phyloP scores from a whole-genome alignment of 2,329 filamentous ascomycete genomes.

The Colletotrichum sp. region DNA sequence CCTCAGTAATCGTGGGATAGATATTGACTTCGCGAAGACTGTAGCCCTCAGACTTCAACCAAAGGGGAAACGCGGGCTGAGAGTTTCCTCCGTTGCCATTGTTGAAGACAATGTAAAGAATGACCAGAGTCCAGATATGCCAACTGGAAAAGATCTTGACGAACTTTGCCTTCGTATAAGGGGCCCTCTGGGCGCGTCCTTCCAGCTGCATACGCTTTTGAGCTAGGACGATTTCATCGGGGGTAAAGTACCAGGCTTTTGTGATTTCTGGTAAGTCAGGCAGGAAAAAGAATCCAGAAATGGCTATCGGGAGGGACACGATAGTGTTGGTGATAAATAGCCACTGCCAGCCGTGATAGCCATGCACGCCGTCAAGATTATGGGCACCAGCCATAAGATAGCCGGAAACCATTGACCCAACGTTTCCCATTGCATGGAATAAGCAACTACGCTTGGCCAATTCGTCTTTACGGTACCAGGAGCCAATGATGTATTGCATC shows the following conservation, averaged over 20 bases:
- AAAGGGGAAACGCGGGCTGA: slow-evolving; percentile 39
- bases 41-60: slow-evolving; percentile 45
- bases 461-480: slow-evolving; percentile 47
- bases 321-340: slow-evolving; percentile 63
- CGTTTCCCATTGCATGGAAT: slow-evolving; percentile 53
- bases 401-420: slow-evolving; percentile 62
- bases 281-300: slow-evolving; percentile 55
- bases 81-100: slow-evolving; percentile 48
- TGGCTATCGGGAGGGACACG: slow-evolving; percentile 56
- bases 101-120: slow-evolving; percentile 49
- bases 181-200: slow-evolving; percentile 44
- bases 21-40: slow-evolving; percentile 55
- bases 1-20: slow-evolving; percentile 35
- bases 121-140: slow-evolving; percentile 41
- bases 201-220: slow-evolving; percentile 40
- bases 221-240: slow-evolving; percentile 28
- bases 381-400: slow-evolving; percentile 62
- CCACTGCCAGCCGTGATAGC: slow-evolving; percentile 59
- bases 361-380: slow-evolving; percentile 53
- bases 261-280: slow-evolving; percentile 50
- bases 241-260: slow-evolving; percentile 35
- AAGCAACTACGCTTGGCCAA: slow-evolving; percentile 57
- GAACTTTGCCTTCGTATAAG: slow-evolving; percentile 53
- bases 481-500: slow-evolving; percentile 48
- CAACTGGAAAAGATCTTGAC: slow-evolving; percentile 62